Base-by-base conservation (phyloP, 2,329 filamentous ascomycete genomes). In the Pleurostoma richardsiae region DNA sequence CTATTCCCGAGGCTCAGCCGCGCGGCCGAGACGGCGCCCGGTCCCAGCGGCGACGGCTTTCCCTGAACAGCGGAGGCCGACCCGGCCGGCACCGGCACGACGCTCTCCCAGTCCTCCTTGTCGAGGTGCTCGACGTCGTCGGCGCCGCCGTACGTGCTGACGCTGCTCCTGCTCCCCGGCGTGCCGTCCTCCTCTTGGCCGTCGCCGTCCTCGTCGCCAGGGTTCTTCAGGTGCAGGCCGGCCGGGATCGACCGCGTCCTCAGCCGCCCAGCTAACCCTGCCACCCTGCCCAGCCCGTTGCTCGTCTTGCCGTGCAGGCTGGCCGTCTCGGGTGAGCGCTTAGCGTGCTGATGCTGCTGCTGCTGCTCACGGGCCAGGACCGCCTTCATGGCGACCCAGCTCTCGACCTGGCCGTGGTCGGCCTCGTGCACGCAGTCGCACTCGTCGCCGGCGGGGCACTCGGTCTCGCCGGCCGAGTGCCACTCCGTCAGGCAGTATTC, bases 381-480 rank as follows among this genome's bases (percentile, higher is more conserved):
- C 1, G 69, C 72, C 59, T 73, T 70, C 62, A 80, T 69, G 3
- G 78, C 79, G 0, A 75, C 73, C 77, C 81, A 83, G 26, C 77
- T 80, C 59, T 84, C 82, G 6, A 84, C 74, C 39, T 80, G 70
- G 1, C 79, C 80, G 41, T 68, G 72, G 47, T 67, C 69, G 1
- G 81, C 80, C 51, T 83, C 76, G 10, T 76, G 69, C 0, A 76
- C 70, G 54, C 82, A 86, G 49, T 78, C 69, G 56, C 82, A 86
- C 57, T 85, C 82, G 56, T 85, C 82, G 2, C 81, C 82, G 0
- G 79, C 81, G 0, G 82, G 79, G 47, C 82, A 86, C 41, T 74
- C 63, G 2, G 65, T 73, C 59, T 82, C 78, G 27, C 77, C 77
- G 5, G 72, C 71, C 5, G 68, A 72, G 53, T 81, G 77, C 79